Evolutionary conservation across 371 early-diverging fungal species (phyloP), one percentile per base, ranked within the genome.

Genomic region (Dichotomocladium elegans): DNA sequence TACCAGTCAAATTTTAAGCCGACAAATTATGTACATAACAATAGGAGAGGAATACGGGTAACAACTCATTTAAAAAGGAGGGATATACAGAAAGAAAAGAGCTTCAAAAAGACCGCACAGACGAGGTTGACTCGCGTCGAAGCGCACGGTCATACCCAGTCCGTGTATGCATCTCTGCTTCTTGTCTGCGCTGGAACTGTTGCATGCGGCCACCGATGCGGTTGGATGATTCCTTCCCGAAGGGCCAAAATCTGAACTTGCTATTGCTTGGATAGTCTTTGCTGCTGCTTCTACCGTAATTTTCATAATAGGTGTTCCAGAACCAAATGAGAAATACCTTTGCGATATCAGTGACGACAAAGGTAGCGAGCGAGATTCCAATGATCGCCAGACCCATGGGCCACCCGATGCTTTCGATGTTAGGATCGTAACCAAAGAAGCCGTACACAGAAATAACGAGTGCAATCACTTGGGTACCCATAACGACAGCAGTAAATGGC

Each of bases 401-500:
- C 68, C 74, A 64, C 27, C 87, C 74, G 66, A 79, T 59, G 65
- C 79, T 43, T 63, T 58, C 68, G 64, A 79, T 53, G 34, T 60
- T 67, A 7, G 53, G 28, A 19, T 29, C 43, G 68, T 48, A 79
- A 51, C 68, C 70, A 47, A 65, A 67, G 48, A 82, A 60, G 30
- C 92, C 93, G 67, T 86, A 88, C 45, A 92, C 82, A 29, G 92
- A 88, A 60, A 94, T 88, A 58, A 94, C 68, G 69, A 91, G 78
- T 47, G 96, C 96, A 77, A 95, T 76, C 41, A 94, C 78, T 73
- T 95, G 96, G 7, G 94, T 95, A 28, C 90, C 94, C 54, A 90
- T 77, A 45, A 95, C 87, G 45, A 91, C 92, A 2, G 78, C 55
- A 0, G 88, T 84, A 66, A 95, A 95, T 26, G 79, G 66, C 74